A percentile compares a stretch with the other conserved stretches of the same genome.
These are phyloP conservation scores for Medicago ruthenica DNA, from an alignment of 306 rosid species.

Conservation along the genomic window DNA sequence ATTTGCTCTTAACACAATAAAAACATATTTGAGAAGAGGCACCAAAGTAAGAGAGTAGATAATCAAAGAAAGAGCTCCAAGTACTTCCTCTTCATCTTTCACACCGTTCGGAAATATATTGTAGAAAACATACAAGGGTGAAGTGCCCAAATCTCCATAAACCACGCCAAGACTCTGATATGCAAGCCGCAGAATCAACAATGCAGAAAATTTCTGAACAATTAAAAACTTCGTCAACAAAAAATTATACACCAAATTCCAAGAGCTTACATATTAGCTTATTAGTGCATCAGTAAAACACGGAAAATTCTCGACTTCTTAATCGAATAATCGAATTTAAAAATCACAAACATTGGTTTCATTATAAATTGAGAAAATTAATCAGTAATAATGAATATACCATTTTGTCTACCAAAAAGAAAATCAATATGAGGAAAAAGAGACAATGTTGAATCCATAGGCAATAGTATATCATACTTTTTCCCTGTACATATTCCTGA, in stretches of 20 bases:
- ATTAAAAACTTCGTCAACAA: slow-evolving; percentile 50
- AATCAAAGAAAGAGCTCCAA: slow-evolving; percentile 95
- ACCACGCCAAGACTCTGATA: slow-evolving; percentile 99
- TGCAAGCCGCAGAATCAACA: slow-evolving; percentile 89
- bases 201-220: slow-evolving; percentile 78
- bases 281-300: slow-evolving; percentile 4
- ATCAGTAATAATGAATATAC: slow-evolving; percentile 5
- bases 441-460: slow-evolving; percentile 4
- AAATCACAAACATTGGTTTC: slow-evolving; percentile 29
- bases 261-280: slow-evolving; percentile 22
- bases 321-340: not conserved
- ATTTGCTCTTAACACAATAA: slow-evolving; percentile 87
- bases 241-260: slow-evolving; percentile 30
- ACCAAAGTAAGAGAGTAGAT: slow-evolving; percentile 96
- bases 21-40: slow-evolving; percentile 91
- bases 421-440: not conserved
- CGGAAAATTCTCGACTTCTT: slow-evolving; percentile 16
- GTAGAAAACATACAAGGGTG: slow-evolving; percentile 95
- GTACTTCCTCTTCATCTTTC: slow-evolving; percentile 76
- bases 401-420: not conserved
- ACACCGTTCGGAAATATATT: slow-evolving; percentile 84
- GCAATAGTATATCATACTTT: slow-evolving; percentile 56
- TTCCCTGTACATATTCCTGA: slow-evolving; percentile 88
- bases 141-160: slow-evolving; percentile 97
- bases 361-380: slow-evolving; percentile 18